Evolutionary conservation across 2,329 filamentous ascomycete genomes (phyloP), one percentile per base, ranked within the genome.

Genomic region (Cercospora sojina): DNA sequence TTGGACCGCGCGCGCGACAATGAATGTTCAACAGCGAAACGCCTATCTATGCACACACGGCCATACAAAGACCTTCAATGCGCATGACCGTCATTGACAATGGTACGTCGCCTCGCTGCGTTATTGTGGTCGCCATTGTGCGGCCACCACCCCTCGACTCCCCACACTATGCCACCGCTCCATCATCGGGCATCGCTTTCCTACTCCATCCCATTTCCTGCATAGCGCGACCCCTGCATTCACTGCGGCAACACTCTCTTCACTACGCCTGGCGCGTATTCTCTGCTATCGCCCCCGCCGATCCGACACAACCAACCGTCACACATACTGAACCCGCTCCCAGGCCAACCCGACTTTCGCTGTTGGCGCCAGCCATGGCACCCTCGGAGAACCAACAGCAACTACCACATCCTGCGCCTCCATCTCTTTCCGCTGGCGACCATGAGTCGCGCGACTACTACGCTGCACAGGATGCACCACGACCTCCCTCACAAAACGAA

Each of bases 361-460:
- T 64, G 64, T 65, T 65, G 64, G 67, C 69, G 68, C 67, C 59
- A 71, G 71, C 73, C 74, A 83, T 83, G 81, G 79, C 80, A 79
- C 80, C 80, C 78, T 77, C 81, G 78, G 79, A 79, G 79, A 82
- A 82, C 78, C 82, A 82, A 82, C 82, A 83, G 81, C 81, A 83
- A 78, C 75, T 78, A 79, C 83, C 84, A 79, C 80, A 83, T 78
- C 80, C 82, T 80, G 81, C 83, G 78, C 83, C 82, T 83, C 82
- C 83, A 80, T 84, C 83, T 82, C 81, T 83, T 79, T 85, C 84
- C 83, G 83, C 84, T 85, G 84, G 83, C 83, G 84, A 81, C 79
- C 83, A 86, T 85, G 84, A 85, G 83, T 84, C 84, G 83, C 83
- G 83, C 82, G 82, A 85, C 80, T 85, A 85, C 82, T 86, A 85